Evolutionary conservation across 2,329 filamentous ascomycete genomes (phyloP).

Genomic region (Cladosporium sphaerospermum): DNA sequence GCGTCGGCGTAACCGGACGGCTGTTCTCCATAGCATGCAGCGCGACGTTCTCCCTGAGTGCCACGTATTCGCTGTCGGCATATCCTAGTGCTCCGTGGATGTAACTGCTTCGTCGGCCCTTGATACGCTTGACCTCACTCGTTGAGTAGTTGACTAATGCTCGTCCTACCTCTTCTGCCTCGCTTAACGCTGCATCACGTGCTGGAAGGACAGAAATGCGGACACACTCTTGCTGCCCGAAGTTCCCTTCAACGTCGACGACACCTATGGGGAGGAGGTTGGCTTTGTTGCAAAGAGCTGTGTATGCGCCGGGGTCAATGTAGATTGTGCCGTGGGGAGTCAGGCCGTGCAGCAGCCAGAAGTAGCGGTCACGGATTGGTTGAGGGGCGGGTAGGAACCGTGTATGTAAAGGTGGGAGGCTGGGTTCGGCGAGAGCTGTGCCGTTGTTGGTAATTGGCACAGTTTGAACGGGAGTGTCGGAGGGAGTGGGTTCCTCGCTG

Average conservation of each 20-base stretch:
- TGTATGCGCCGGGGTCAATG: constrained; percentile 84
- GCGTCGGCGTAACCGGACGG: constrained; percentile 25
- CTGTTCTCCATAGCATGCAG: constrained; percentile 48
- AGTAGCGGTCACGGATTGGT: constrained; percentile 87
- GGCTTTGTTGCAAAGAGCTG: constrained; percentile 73
- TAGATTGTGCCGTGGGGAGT: constrained; percentile 85
- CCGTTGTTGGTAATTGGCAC: constrained; percentile 6
- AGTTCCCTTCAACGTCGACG: constrained; percentile 78
- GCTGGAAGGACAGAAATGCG: constrained; percentile 70
- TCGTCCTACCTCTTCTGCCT: constrained; percentile 66
- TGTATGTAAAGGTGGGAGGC: constrained; percentile 64
- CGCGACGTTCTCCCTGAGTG: constrained; percentile 79
- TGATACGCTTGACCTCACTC: constrained; percentile 74
- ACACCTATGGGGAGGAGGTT: constrained; percentile 88
- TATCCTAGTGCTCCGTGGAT: constrained; percentile 79
- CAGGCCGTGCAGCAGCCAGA: constrained; percentile 93
- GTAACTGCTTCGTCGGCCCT: constrained; percentile 74
- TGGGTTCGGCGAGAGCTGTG: constrained; percentile 7
- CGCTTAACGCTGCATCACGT: constrained; percentile 38
- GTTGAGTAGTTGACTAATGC: constrained; percentile 92
- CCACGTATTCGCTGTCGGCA: constrained; percentile 90
- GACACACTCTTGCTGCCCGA: constrained; percentile 89
- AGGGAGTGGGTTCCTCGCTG: constrained; percentile 23
- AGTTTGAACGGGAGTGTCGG: not conserved
- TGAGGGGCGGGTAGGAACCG: constrained; percentile 80